phyloP scores from a whole-genome alignment of 2,329 filamentous ascomycete genomes.

The Alternaria sp. region DNA sequence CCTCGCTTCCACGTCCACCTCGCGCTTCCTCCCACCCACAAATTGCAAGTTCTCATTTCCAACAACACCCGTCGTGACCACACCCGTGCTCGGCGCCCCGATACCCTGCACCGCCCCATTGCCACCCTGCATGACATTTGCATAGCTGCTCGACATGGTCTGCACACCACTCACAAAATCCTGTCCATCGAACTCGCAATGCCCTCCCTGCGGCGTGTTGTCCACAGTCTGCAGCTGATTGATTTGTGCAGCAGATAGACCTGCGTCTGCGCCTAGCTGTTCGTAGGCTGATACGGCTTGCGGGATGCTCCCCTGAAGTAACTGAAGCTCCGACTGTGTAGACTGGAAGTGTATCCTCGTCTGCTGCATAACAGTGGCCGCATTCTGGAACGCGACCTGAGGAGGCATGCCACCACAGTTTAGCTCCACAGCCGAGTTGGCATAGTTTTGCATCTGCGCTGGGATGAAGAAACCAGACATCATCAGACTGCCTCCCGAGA shows the following conservation, averaged over 20 bases:
- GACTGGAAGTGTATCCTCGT: slow-evolving; percentile 66
- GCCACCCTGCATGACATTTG: slow-evolving; percentile 62
- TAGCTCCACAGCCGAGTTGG: slow-evolving; percentile 61
- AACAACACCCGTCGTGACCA: slow-evolving; percentile 60
- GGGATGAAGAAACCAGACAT: slow-evolving; percentile 67
- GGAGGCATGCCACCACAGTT: slow-evolving; percentile 65
- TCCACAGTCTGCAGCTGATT: slow-evolving; percentile 65
- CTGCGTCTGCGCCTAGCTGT: slow-evolving; percentile 55
- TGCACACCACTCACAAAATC: slow-evolving; percentile 66
- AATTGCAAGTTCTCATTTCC: slow-evolving; percentile 60
- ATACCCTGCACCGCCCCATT: slow-evolving; percentile 61
- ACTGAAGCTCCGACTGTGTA: slow-evolving; percentile 60
- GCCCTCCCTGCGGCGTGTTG: slow-evolving; percentile 63
- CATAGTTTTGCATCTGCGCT: slow-evolving; percentile 61
- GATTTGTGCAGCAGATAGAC: slow-evolving; percentile 56
- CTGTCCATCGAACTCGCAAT: slow-evolving; percentile 66
- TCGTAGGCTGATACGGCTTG: slow-evolving; percentile 62
- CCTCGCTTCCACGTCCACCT: slow-evolving; percentile 18
- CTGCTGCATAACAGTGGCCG: slow-evolving; percentile 53
- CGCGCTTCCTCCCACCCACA: slow-evolving; percentile 37
- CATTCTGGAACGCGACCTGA: slow-evolving; percentile 60
- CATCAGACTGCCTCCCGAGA: slow-evolving; percentile 63
- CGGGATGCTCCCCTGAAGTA: slow-evolving; percentile 62
- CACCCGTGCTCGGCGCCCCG: slow-evolving; percentile 49
- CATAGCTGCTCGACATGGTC: slow-evolving; percentile 63